A percentile compares a stretch with the other conserved stretches of the same genome.
These are phyloP conservation scores for Malus fusca DNA, from an alignment of 306 rosid species.

Conservation along the genomic window DNA sequence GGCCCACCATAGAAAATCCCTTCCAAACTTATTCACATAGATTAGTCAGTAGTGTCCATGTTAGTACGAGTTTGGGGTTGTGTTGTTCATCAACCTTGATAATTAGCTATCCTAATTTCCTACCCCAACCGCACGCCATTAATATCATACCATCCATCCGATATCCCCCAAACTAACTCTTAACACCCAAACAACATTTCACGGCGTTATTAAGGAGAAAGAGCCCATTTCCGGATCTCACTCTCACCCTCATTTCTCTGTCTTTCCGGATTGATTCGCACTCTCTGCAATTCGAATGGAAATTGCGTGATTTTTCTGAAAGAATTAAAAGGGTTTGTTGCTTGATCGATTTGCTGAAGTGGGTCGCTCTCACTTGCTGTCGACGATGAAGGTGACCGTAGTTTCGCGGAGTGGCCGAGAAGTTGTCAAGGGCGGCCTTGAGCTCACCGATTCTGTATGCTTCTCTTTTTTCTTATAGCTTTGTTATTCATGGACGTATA, in stretches of 20 bases:
- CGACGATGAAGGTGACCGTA: constrained; percentile 67
- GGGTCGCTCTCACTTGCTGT: constrained; percentile 19
- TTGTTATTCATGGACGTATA: background rate
- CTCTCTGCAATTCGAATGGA: constrained; percentile 11
- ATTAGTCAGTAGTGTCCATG: no score
- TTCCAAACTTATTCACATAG: background rate
- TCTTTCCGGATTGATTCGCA: background rate
- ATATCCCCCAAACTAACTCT: constrained; percentile 23
- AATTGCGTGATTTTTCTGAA: constrained; percentile 19
- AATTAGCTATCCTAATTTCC: constrained; percentile 70
- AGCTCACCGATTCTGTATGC: constrained; percentile 70
- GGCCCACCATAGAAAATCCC: constrained; percentile 14
- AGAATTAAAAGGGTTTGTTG: constrained; percentile 1
- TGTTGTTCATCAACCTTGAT: constrained; percentile 14
- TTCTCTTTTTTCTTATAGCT: background rate
- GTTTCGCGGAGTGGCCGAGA: constrained; percentile 85
- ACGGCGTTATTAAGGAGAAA: background rate
- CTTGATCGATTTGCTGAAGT: constrained; percentile 18
- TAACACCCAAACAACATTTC: background rate
- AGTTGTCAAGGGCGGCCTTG: constrained; percentile 70
- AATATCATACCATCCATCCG: constrained; percentile 16
- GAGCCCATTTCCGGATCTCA: background rate
- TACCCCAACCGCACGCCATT: constrained; percentile 60
- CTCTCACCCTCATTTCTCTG: constrained; percentile 14
- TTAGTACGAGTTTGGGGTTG: background rate